Percentiles rank a stretch among this genome's conserved stretches.
Conservation (phyloP, 768 basidiomycete species). For the Trichaptum fuscoviolaceum region DNA sequence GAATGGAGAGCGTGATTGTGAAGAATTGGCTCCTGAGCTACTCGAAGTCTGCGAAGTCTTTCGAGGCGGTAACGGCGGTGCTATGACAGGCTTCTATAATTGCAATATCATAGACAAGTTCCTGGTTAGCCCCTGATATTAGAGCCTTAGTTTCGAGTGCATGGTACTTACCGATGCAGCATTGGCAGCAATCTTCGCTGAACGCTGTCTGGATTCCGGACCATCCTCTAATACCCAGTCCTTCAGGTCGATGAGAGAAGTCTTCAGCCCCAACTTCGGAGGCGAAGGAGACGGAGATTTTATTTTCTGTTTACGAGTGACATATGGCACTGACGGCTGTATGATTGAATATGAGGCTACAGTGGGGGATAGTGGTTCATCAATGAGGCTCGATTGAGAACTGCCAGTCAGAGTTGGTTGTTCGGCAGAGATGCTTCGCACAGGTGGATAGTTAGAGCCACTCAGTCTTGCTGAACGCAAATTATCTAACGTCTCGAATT, state of each 20-base stretch:
- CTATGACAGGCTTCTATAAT: conserved; percentile 25
- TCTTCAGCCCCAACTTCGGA: conserved; percentile 35
- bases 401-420: conserved; percentile 14
- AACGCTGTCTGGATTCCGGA: conserved; percentile 5
- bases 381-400: conserved; percentile 31
- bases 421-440: conserved; percentile 17
- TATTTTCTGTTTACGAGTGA: conserved; percentile 28
- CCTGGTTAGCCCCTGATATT: neutral
- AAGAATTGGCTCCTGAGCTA: conserved; percentile 32
- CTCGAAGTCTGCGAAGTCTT: conserved; percentile 51
- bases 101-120: neutral
- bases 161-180: neutral
- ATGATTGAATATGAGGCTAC: conserved; percentile 39
- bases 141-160: neutral
- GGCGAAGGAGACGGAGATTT: conserved; percentile 42
- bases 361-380: conserved; percentile 45
- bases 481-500: conserved; percentile 52
- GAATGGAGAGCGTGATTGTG: conserved; percentile 19
- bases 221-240: conserved; percentile 50
- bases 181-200: neutral
- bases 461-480: conserved; percentile 10
- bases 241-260: conserved; percentile 64
- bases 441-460: conserved; percentile 15
- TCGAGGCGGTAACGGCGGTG: conserved; percentile 64
- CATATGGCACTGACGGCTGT: conserved; percentile 13